Evolutionary conservation across 1,284 basidiomycete genomes (phyloP), one percentile per base, ranked within the genome.

Genomic region (Ustilago cynodontis): DNA sequence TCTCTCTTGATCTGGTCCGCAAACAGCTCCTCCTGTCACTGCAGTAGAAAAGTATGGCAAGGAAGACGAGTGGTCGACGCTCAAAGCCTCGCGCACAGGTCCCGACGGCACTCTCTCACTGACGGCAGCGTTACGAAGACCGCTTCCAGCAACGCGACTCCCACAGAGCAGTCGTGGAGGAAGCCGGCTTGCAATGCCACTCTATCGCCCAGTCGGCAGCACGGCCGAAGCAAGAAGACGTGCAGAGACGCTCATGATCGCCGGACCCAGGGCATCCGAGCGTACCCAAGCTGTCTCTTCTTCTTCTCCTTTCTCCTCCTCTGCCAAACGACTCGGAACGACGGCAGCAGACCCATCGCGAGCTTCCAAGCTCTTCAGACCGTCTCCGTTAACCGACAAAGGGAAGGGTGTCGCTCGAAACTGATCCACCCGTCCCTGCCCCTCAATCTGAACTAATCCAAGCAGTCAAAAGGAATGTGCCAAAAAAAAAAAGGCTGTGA

Each of bases 21-120:
- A 22, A 35, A 31, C 51, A 20, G 28, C 51, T 10, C 51, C 29
- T 35, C 47, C 47, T 11, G 7, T 20, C 41, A 43, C 20, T n/a
- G 20, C 41, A 43, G 26, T 49, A 13, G 47, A 49, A n/a, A 49
- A 14, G 6, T 28, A 57, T 8, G 54, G 41, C 14, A 61, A 60
- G 24, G 61, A 71, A 16, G 43, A 57, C 33, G 67, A 67, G n/a
- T 77, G 75, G 75, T 74, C 75, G 2, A 77, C 75, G 1, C 58
- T 77, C 43, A 47, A 61, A 39, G 57, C 67, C 1, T 63, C 64
- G 1, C 65, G 65, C 7, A 26, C 50, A 20, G 41, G 28, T 9
- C 58, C 64, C 18, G 61, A 71, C 33, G 68, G 73, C 29, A 59
- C 52, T 3, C 20, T 72, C 18, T 62, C 70, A 10, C 16, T 71